Conservation (phyloP, 495 filamentous ascomycete species). For the Alectoria sarmentosa region DNA sequence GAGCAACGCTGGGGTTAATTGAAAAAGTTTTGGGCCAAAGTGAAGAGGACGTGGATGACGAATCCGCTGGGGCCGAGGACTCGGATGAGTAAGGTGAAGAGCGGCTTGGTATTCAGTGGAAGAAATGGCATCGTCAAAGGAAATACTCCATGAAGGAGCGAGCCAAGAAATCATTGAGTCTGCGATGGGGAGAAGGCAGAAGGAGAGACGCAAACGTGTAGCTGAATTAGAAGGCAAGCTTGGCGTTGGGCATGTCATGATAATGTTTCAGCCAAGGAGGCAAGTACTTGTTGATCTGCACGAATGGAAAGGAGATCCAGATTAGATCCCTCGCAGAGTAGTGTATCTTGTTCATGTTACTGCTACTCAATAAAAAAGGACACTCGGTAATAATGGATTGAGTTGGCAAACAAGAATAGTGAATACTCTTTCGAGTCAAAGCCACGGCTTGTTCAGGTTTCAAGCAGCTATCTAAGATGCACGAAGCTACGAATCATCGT, state of each 20-base stretch:
- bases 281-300: too few species aligned
- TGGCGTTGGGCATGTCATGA: too few species aligned
- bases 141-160: neutral
- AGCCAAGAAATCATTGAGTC: neutral
- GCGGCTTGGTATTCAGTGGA: neutral
- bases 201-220: too few species aligned
- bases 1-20: conserved; percentile 71
- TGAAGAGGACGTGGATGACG: conserved; percentile 38
- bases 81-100: neutral
- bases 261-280: too few species aligned
- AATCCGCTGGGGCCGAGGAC: conserved; percentile 25
- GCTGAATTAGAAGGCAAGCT: too few species aligned
- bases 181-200: too few species aligned
- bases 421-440: neutral
- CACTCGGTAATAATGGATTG: too few species aligned
- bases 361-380: too few species aligned
- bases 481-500: neutral
- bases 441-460: neutral
- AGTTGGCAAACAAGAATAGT: neutral
- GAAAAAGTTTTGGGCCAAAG: conserved; percentile 63
- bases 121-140: neutral
- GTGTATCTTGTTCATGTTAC: too few species aligned
- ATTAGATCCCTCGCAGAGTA: too few species aligned
- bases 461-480: neutral
- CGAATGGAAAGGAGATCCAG: too few species aligned